Conservation (phyloP, 129 eudicot genomes). For the Arctium lappa region DNA sequence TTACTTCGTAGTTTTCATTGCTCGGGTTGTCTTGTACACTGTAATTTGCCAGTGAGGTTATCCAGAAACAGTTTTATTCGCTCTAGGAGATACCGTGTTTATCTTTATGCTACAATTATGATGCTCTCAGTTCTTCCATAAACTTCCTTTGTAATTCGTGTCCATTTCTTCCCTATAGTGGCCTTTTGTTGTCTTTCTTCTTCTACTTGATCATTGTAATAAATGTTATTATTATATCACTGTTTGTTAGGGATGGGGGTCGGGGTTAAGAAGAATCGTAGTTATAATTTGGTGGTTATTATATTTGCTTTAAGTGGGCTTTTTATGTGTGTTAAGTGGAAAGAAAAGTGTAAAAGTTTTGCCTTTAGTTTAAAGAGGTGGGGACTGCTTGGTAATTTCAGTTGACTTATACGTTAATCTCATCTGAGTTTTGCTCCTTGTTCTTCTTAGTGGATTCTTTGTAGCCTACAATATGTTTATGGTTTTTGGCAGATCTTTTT, state of each 20-base stretch:
- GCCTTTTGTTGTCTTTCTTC: not conserved
- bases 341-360: not conserved
- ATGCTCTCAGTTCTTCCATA: not conserved
- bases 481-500: not conserved
- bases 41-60: not conserved
- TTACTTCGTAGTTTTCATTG: not conserved
- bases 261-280: not conserved
- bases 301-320: not conserved
- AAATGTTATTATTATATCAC: not conserved
- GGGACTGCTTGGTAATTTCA: slow-evolving; percentile 6
- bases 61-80: too few species aligned
- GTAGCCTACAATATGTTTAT: not conserved
- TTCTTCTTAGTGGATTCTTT: not conserved
- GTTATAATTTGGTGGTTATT: not conserved
- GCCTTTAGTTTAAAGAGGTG: slow-evolving; percentile 1
- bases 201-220: not conserved
- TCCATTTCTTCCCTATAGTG: not conserved
- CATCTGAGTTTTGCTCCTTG: slow-evolving; percentile 2
- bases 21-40: not conserved
- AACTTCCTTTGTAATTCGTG: not conserved
- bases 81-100: too few species aligned
- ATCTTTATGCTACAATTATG: not conserved
- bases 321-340: slow-evolving; percentile 1
- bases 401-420: not conserved
- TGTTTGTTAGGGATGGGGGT: not conserved